Conservation (phyloP, 2,329 filamentous ascomycete genomes). For the Aspergillus piperis region DNA sequence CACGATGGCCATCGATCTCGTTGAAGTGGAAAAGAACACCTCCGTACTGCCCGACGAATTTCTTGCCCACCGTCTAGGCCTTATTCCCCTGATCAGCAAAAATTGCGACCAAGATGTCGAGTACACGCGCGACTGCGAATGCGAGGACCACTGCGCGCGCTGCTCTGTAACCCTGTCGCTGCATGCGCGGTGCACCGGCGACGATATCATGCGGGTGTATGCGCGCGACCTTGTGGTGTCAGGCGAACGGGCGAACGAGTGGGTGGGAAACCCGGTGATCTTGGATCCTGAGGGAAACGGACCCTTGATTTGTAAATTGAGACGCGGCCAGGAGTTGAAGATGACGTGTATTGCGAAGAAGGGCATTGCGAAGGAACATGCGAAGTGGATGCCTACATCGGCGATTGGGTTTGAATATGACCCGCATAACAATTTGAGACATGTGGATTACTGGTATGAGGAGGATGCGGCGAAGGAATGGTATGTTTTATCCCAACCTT, state of each 20-base stretch:
- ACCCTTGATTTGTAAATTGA: conserved; percentile 83
- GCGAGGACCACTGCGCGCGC: conserved; percentile 89
- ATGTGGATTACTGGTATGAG: conserved; percentile 95
- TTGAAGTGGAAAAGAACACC: conserved; percentile 89
- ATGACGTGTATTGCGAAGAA: conserved; percentile 95
- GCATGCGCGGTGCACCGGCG: conserved; percentile 79
- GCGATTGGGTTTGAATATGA: conserved; percentile 98
- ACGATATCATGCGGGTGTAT: conserved; percentile 91
- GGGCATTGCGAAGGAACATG: conserved; percentile 97
- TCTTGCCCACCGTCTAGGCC: conserved; percentile 85
- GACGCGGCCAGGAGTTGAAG: conserved; percentile 85
- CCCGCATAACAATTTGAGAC: conserved; percentile 90
- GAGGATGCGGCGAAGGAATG: conserved; percentile 79
- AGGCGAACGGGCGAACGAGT: conserved; percentile 68
- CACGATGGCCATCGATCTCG: conserved; percentile 90
- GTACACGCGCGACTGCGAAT: conserved; percentile 93
- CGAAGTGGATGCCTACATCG: conserved; percentile 92
- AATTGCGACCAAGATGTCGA: conserved; percentile 76
- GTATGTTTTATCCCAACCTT: conserved; percentile 53
- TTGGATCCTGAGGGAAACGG: conserved; percentile 79
- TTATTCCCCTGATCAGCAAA: conserved; percentile 83
- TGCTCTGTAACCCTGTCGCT: conserved; percentile 85
- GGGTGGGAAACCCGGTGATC: conserved; percentile 78
- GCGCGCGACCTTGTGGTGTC: conserved; percentile 81
- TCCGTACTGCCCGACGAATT: conserved; percentile 98